Evolutionary conservation across 2,329 filamentous ascomycete genomes (phyloP).

Genomic region (Stachybotrys chartarum): DNA sequence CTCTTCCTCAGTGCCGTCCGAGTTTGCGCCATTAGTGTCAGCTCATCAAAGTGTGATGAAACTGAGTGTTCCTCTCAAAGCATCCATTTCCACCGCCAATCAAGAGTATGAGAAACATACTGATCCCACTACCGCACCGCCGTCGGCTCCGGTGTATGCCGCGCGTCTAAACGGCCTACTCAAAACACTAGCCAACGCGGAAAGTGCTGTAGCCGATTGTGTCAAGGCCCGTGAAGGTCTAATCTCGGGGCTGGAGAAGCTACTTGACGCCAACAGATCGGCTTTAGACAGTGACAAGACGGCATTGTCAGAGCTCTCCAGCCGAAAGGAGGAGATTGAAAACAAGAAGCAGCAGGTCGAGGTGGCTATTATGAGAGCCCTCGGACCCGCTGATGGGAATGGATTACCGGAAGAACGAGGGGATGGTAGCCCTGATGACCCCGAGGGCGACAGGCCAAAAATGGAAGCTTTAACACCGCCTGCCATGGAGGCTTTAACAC

Average conservation of each 20-base stretch:
- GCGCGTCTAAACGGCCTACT: slow-evolving; percentile 84
- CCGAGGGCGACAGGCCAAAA: slow-evolving; percentile 67
- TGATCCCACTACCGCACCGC: slow-evolving; percentile 59
- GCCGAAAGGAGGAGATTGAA: slow-evolving; percentile 67
- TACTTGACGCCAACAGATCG: slow-evolving; percentile 66
- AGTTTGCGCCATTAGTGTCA: slow-evolving; percentile 69
- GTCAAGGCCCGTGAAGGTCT: slow-evolving; percentile 78
- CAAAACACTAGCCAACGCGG: slow-evolving; percentile 79
- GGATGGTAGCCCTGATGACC: slow-evolving; percentile 32
- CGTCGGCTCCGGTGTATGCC: slow-evolving; percentile 84
- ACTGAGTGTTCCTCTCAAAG: slow-evolving; percentile 59
- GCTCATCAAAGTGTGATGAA: slow-evolving; percentile 70
- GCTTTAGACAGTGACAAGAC: slow-evolving; percentile 64
- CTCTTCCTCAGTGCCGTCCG: slow-evolving; percentile 55
- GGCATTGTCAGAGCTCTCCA: slow-evolving; percentile 54
- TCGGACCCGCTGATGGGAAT: slow-evolving; percentile 53
- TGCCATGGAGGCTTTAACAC: slow-evolving; percentile 66
- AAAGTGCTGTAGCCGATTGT: slow-evolving; percentile 81
- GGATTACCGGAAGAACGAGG: slow-evolving; percentile 39
- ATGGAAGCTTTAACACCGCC: slow-evolving; percentile 86
- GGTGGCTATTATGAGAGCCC: slow-evolving; percentile 78
- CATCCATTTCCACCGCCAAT: slow-evolving; percentile 62
- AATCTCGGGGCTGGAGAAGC: slow-evolving; percentile 72
- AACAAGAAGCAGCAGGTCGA: slow-evolving; percentile 83
- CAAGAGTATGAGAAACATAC: slow-evolving; percentile 80